These are phyloP conservation scores for Bipolaris zeicola DNA, from an alignment of 2,329 filamentous ascomycete genomes.

Conservation along the genomic window DNA sequence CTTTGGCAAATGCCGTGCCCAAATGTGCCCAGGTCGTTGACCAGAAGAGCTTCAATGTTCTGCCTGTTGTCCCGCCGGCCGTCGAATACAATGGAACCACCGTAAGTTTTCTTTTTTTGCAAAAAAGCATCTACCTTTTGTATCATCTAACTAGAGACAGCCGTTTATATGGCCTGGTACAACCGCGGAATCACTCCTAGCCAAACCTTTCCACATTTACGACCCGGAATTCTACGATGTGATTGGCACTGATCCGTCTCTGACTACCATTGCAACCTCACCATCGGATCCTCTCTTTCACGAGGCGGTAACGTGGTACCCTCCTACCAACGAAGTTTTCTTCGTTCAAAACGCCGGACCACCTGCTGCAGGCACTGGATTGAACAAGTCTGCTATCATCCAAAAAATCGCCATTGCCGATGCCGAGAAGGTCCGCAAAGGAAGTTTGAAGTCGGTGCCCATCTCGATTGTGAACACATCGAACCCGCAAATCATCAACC, in stretches of 20 bases:
- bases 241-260: conserved; percentile 28
- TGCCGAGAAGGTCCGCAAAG: conserved; percentile 31
- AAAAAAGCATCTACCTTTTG: background rate
- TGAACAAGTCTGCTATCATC: conserved; percentile 35
- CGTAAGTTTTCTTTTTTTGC: conserved; percentile 13
- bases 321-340: conserved; percentile 30
- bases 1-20: conserved; percentile 27
- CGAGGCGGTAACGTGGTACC: conserved; percentile 33
- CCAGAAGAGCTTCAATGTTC: conserved; percentile 31
- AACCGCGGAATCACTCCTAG: conserved; percentile 25
- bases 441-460: conserved; percentile 24
- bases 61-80: conserved; percentile 26
- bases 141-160: conserved; percentile 15
- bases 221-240: conserved; percentile 35
- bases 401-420: conserved; percentile 34
- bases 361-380: conserved; percentile 29
- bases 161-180: conserved; percentile 29
- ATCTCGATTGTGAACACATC: conserved; percentile 31
- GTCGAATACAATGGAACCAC: conserved; percentile 24
- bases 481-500: conserved; percentile 34
- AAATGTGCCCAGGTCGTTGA: conserved; percentile 28
- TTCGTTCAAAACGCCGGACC: conserved; percentile 35
- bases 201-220: conserved; percentile 34
- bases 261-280: conserved; percentile 31
- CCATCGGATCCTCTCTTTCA: conserved; percentile 32